A percentile compares a stretch with the other conserved stretches of the same genome.
Evolutionary conservation across 108 stramenopile species (phyloP).

Genomic region (Nitzschia sp.): DNA sequence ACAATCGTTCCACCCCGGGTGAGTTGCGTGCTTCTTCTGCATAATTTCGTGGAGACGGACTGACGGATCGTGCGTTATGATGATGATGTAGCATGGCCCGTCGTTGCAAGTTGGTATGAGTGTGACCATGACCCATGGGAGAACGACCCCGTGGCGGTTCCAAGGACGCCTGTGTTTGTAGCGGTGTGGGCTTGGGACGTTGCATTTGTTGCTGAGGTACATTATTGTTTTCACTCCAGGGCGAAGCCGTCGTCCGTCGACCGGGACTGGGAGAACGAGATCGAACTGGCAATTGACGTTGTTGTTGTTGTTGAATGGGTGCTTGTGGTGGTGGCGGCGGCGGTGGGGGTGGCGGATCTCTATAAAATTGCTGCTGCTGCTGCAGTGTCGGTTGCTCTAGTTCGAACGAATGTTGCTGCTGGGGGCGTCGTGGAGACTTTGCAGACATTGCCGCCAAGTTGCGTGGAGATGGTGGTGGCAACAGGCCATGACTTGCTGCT

Average conservation of each 20-base stretch:
- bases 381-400: neutral
- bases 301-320: constrained; percentile 1
- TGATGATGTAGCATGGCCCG: too few species aligned
- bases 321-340: neutral
- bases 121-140: too few species aligned
- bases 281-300: neutral
- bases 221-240: constrained; percentile 13
- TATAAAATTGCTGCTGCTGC: constrained; percentile 3
- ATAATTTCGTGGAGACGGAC: neutral
- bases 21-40: neutral
- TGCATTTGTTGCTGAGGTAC: neutral
- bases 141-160: too few species aligned
- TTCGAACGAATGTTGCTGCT: neutral
- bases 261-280: constrained; percentile 7
- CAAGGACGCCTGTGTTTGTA: too few species aligned
- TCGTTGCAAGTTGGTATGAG: too few species aligned
- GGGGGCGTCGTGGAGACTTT: neutral
- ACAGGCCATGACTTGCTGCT: too few species aligned
- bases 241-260: constrained; percentile 8
- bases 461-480: constrained; percentile 9
- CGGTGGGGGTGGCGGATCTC: neutral
- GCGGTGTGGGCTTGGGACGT: constrained; percentile 1
- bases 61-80: neutral
- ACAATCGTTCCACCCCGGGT: constrained; percentile 9
- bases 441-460: neutral